These are phyloP conservation scores for Clathrospora elynae DNA, from an alignment of 2,329 filamentous ascomycete species.

Conservation along the genomic window DNA sequence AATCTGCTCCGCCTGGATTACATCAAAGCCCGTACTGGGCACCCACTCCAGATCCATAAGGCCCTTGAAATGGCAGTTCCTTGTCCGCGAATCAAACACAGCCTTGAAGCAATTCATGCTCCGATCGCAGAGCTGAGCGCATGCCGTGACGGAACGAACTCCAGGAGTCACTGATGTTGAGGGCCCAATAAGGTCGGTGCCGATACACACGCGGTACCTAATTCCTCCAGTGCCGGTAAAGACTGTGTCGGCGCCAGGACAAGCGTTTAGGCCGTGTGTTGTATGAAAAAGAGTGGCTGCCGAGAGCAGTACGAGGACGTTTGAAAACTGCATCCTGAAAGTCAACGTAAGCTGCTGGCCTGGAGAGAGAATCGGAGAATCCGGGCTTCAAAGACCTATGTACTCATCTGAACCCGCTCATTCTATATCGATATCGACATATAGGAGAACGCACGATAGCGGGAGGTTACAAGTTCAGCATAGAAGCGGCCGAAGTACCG, in stretches of 20 bases:
- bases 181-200: conserved; percentile 25
- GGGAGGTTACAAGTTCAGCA: conserved; percentile 5
- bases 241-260: conserved; percentile 25
- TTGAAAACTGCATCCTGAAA: conserved; percentile 22
- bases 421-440: conserved; percentile 21
- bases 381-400: conserved; percentile 7
- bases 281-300: conserved; percentile 23
- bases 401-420: conserved; percentile 4
- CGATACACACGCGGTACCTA: conserved; percentile 28
- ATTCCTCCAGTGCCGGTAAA: conserved; percentile 27
- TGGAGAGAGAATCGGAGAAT: background rate
- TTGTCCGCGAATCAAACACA: conserved; percentile 29
- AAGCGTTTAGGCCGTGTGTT: conserved; percentile 26
- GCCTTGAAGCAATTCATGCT: conserved; percentile 34
- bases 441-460: conserved; percentile 2
- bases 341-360: conserved; percentile 11
- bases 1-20: conserved; percentile 31
- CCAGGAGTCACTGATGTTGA: conserved; percentile 18
- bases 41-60: conserved; percentile 26
- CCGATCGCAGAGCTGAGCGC: conserved; percentile 28
- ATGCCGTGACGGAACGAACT: conserved; percentile 26
- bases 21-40: conserved; percentile 24
- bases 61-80: conserved; percentile 32
- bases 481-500: background rate
- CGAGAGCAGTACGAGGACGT: conserved; percentile 18